Evolutionary conservation across 257 asterid species (phyloP), one percentile per base, ranked within the genome.

Genomic region (Solanum rostratum): DNA sequence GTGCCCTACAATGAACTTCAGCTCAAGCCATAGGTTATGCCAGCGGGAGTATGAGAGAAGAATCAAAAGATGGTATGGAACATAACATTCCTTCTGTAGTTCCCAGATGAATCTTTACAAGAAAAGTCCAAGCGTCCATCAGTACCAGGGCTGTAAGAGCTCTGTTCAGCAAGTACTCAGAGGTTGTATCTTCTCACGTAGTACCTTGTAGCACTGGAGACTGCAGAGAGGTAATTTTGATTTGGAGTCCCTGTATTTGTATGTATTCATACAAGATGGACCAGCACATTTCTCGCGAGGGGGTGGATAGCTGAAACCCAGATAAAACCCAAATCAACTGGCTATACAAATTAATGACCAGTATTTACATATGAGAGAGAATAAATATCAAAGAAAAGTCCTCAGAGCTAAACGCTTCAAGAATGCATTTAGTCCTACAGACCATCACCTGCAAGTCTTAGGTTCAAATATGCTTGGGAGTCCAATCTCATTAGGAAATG

Each of bases 211-310:
- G 91, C 98, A 93, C 27, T 82, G 90, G 63, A 95, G 97, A 87
- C 97, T 95, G 90, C 95, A 94, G 70, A 93, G 97, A 22, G 97
- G 97, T 69, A 95, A 90, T 80, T 93, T 93, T 2, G 93, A 92
- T 85, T 92, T 91, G 6, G 97, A 92, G 85, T 95, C 95, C 20
- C 97, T 90, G 85, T 95, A 93, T 88, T 92, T 95, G 90, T 91
- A 95, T 63, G 84, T 90, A 84, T 93, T 95, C 57, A 93, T 89
- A 85, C 97, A 93, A 19, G 93, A 92, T 53, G 98, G 98, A 19
- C 88, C 95, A 0, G 92, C 97, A 85, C 97, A 95, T 90, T 90
- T 92, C 86, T 92, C 97, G 16, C 97, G 91, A 22, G 97, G 95
- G 39, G 95, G 93, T 82, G 97, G 97, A 85, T 93, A 93, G 87